Conservation (phyloP, 805 yeast genomes). For the Candida maesae region DNA sequence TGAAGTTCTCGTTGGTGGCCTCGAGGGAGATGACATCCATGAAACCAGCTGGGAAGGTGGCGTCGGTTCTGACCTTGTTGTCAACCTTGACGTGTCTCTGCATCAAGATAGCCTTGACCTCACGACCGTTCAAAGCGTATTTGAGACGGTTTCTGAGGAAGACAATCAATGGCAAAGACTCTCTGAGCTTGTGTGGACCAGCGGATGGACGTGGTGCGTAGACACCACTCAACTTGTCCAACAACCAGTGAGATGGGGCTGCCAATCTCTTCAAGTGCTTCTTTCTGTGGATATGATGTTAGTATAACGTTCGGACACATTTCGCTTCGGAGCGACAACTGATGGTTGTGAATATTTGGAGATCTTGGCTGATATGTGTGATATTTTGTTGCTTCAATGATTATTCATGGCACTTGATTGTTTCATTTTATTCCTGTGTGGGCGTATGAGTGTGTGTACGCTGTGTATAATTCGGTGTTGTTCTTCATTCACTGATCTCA, state of each 20-base stretch:
- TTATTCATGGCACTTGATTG: no score
- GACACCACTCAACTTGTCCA: constrained; percentile 99
- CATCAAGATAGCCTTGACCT: constrained; percentile 96
- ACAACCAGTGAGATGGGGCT: constrained; percentile 99
- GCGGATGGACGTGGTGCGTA: constrained; percentile 99
- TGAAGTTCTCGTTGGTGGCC: constrained; percentile 99
- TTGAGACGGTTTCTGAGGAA: constrained; percentile 98
- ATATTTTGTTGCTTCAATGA: no score
- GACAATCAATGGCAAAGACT: constrained; percentile 94
- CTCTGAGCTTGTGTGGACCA: constrained; percentile 99
- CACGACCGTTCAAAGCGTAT: constrained; percentile 99
- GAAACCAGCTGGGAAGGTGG: constrained; percentile 99
- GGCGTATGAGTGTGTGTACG: no score
- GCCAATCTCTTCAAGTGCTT: constrained; percentile 99
- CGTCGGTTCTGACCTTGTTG: constrained; percentile 98
- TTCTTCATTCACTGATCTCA: no score
- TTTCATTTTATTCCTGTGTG: no score
- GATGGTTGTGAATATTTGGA: background rate
- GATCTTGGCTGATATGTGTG: no score
- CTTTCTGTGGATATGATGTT: constrained; percentile 54
- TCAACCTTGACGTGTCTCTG: constrained; percentile 98
- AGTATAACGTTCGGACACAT: constrained; percentile 10
- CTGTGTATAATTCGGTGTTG: no score
- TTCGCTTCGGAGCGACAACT: background rate
- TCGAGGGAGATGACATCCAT: constrained; percentile 98